These are phyloP conservation scores for Lachancea sp. DNA, from an alignment of 805 yeast species.

Conservation along the genomic window DNA sequence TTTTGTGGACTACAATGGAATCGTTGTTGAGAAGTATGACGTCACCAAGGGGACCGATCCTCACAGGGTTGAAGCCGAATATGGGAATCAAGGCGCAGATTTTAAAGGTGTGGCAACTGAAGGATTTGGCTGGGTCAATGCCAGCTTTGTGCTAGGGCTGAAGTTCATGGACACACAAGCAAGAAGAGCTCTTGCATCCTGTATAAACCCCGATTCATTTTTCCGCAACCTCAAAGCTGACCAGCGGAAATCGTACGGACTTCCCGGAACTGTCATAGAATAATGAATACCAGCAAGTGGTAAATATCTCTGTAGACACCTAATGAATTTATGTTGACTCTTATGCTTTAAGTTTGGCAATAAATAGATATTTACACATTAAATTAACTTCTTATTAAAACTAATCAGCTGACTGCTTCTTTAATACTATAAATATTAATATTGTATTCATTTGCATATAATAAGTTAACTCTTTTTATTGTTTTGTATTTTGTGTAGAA, in stretches of 20 bases:
- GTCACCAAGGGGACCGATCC: conserved; percentile 80
- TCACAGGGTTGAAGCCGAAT: conserved; percentile 89
- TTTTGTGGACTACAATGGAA: conserved; percentile 87
- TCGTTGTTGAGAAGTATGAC: conserved; percentile 91
- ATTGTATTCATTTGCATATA: too few relatives aligned
- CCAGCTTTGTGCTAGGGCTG: conserved; percentile 72
- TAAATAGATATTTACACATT: too few relatives aligned
- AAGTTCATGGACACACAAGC: conserved; percentile 60
- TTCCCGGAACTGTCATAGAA: conserved; percentile 5
- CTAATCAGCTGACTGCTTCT: too few relatives aligned
- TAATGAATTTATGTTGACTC: too few relatives aligned
- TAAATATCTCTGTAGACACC: too few relatives aligned
- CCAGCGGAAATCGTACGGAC: conserved; percentile 37
- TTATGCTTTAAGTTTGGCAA: too few relatives aligned
- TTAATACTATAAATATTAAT: too few relatives aligned
- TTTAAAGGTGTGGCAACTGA: conserved; percentile 91
- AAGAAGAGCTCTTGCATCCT: conserved; percentile 69
- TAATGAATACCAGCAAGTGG: too few relatives aligned
- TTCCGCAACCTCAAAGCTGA: conserved; percentile 41
- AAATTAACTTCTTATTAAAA: too few relatives aligned
- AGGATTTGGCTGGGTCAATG: conserved; percentile 98
- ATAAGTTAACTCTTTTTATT: background rate
- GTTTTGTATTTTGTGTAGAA: too few relatives aligned
- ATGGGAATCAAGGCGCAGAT: conserved; percentile 93
- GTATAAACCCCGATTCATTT: conserved; percentile 65